Percentiles rank a stretch among this genome's conserved stretches.
Conservation (phyloP, 2,329 filamentous ascomycete species). For the Calonectria montana region DNA sequence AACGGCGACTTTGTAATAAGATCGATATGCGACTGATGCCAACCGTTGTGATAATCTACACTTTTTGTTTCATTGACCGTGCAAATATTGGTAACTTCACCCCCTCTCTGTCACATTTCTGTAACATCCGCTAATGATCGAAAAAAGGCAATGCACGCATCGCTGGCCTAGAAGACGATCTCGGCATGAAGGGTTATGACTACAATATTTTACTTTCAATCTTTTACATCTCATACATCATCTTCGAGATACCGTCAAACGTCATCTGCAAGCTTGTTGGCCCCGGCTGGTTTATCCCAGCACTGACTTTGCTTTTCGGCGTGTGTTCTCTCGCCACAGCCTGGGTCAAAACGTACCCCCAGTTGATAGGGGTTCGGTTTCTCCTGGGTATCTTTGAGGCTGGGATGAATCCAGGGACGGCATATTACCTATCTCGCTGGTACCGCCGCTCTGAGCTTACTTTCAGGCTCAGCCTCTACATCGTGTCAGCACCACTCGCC, state of each 20-base stretch:
- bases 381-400: constrained; percentile 70
- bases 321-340: constrained; percentile 67
- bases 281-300: constrained; percentile 71
- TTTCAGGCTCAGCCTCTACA: constrained; percentile 70
- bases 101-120: neutral
- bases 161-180: constrained; percentile 66
- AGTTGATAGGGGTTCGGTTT: constrained; percentile 65
- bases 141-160: constrained; percentile 57
- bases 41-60: neutral
- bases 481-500: constrained; percentile 72
- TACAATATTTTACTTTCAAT: constrained; percentile 70
- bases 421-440: constrained; percentile 72
- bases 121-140: neutral
- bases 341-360: constrained; percentile 63
- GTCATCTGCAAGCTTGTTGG: constrained; percentile 71
- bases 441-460: constrained; percentile 70
- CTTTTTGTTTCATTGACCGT: constrained; percentile 75
- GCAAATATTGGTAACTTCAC: constrained; percentile 70
- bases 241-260: constrained; percentile 72
- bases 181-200: constrained; percentile 64
- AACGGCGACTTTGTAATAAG: neutral
- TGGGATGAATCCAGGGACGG: constrained; percentile 72
- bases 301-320: constrained; percentile 65
- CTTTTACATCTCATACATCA: constrained; percentile 73
- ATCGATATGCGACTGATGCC: constrained; percentile 4